These are phyloP conservation scores for Amylostereum areolatum DNA, from an alignment of 1,284 basidiomycete genomes.

Conservation along the genomic window DNA sequence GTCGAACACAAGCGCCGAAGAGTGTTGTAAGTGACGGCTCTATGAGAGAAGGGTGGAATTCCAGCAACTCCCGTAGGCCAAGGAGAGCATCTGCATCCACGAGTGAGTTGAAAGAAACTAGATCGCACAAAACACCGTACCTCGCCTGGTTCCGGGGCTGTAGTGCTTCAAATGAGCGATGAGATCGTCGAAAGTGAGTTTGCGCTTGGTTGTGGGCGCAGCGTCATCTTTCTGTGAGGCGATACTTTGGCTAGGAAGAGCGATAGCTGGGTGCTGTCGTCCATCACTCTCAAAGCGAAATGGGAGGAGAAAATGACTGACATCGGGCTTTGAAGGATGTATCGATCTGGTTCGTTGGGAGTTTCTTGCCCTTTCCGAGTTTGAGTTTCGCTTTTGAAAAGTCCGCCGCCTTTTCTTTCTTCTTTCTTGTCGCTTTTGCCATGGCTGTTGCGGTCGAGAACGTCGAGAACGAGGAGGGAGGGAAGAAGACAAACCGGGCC, in stretches of 20 bases:
- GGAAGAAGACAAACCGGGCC: too few species aligned
- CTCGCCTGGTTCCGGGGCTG: conserved; percentile 69
- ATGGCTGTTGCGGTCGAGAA: too few species aligned
- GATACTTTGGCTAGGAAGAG: conserved; percentile 83
- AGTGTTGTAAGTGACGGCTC: conserved; percentile 56
- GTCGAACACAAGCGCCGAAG: conserved; percentile 60
- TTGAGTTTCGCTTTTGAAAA: conserved; percentile 96
- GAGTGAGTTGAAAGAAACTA: not conserved
- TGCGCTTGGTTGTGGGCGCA: conserved; percentile 69
- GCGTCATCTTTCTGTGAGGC: conserved; percentile 43
- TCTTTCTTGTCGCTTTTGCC: conserved; percentile 85
- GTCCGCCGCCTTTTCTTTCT: conserved; percentile 84
- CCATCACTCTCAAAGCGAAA: not conserved
- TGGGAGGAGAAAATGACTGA: conserved; percentile 28
- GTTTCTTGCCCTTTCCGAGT: conserved; percentile 90
- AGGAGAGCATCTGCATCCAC: conserved; percentile 63
- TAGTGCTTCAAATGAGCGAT: conserved; percentile 82
- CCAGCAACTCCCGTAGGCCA: conserved; percentile 78
- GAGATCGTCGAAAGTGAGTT: conserved; percentile 76
- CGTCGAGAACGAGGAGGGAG: too few species aligned
- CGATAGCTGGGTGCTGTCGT: conserved; percentile 62
- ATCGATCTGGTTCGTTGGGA: conserved; percentile 82
- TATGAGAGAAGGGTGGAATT: conserved; percentile 55
- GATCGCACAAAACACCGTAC: conserved; percentile 25
- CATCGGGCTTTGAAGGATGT: conserved; percentile 94